Conservation (phyloP, 2,329 filamentous ascomycete species). For the Incumbomyces lentus region DNA sequence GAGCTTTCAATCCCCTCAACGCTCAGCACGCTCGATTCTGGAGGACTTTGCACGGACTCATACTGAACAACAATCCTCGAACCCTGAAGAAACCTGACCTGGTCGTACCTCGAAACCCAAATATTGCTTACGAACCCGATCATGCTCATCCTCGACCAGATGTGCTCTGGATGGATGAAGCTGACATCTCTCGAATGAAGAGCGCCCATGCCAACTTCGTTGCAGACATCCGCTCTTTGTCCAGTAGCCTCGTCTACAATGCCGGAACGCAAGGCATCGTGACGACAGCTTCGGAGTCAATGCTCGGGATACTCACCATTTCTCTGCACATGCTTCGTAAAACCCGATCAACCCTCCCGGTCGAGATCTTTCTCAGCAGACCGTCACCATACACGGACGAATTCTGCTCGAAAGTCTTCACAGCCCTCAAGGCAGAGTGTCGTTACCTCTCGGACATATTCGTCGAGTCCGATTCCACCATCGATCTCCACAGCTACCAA, state of each 20-base stretch:
- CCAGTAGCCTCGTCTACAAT: constrained; percentile 11
- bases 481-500: constrained; percentile 26
- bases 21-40: constrained; percentile 17
- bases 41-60: constrained; percentile 15
- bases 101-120: constrained; percentile 18
- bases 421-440: constrained; percentile 25
- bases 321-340: constrained; percentile 37
- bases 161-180: constrained; percentile 26
- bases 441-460: constrained; percentile 26
- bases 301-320: constrained; percentile 35
- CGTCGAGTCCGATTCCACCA: constrained; percentile 8
- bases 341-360: constrained; percentile 33
- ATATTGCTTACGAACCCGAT: constrained; percentile 16
- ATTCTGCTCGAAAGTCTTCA: constrained; percentile 23
- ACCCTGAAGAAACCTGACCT: constrained; percentile 16
- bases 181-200: constrained; percentile 27
- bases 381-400: constrained; percentile 20
- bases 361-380: constrained; percentile 31
- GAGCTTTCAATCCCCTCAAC: constrained; percentile 10
- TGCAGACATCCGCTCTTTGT: constrained; percentile 20
- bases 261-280: constrained; percentile 25
- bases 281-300: constrained; percentile 32
- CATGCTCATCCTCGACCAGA: constrained; percentile 26
- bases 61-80: constrained; percentile 19
- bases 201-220: constrained; percentile 34